Evolutionary conservation across 2,329 filamentous ascomycete genomes (phyloP).

Genomic region (Cytospora paraplurivora): DNA sequence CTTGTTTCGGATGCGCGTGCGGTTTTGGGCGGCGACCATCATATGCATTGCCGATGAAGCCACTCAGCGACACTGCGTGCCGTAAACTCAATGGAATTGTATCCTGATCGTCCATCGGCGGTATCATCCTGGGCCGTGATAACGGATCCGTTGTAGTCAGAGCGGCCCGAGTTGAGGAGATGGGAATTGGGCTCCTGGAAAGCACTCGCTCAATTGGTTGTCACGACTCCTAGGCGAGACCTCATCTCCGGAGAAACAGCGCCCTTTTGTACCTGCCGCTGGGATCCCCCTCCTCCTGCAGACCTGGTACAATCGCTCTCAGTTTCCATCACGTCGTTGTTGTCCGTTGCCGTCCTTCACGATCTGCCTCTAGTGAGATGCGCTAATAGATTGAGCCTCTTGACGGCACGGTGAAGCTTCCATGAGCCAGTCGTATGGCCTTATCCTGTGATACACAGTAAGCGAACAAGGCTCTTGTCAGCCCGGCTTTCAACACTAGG

Average conservation of each 20-base stretch:
- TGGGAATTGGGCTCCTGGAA: background rate
- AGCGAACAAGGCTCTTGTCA: background rate
- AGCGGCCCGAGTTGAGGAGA: background rate
- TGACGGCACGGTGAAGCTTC: background rate
- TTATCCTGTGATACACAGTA: background rate
- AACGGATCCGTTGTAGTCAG: background rate
- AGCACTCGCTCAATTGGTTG: background rate
- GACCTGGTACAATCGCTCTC: background rate
- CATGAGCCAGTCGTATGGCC: background rate
- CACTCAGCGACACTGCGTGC: background rate
- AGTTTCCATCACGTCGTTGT: background rate
- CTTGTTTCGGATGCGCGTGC: no score
- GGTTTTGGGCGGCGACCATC: no score
- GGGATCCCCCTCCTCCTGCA: background rate
- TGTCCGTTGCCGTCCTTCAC: background rate
- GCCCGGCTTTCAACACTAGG: background rate
- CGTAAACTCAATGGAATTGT: background rate
- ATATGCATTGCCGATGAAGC: no score
- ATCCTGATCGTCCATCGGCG: background rate
- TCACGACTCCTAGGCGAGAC: background rate
- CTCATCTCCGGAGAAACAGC: background rate
- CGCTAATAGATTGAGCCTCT: background rate
- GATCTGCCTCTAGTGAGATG: background rate
- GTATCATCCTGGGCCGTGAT: background rate
- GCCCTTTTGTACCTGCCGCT: background rate